Base-by-base conservation (phyloP, 768 basidiomycete species). In the Lactarius akahatsu region DNA sequence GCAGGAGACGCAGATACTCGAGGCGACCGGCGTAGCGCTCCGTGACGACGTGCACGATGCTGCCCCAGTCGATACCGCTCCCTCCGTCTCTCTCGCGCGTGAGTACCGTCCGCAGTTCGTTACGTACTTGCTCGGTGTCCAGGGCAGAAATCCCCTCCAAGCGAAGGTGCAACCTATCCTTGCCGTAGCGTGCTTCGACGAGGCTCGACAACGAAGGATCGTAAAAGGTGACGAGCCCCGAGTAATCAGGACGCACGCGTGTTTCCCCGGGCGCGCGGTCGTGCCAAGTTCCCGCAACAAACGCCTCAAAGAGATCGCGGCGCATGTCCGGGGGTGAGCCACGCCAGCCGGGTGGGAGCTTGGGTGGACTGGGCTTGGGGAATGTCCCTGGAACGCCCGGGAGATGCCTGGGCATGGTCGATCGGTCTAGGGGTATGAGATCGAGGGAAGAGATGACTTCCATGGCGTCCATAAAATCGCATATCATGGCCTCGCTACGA, bases 21-120 rank as follows among this genome's bases (percentile, higher is more conserved):
- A 85, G 72, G n/a, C 83, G 72, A 18, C 76, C 76, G 4, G 75
- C 75, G 60, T 80, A 81, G 9, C 81, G 79, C 43, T 82, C 76
- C 2, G 76, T 73, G n/a, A 83, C 70, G 34, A 78, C 75, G 11
- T 76, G 74, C 20, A 77, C 69, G 47, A 82, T 71, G 2, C 75
- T 74, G 28, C 71, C 70, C 83, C 83, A 83, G 68, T 84, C 81
- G 5, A 83, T 64, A 0, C 75, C 76, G 59, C 77, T 81, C 16
- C 59, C 58, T 4, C 30, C 10, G 9, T 68, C 71, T 2, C 40
- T 55, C 20, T 67, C 62, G 18, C 69, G 64, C 13, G 55, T 59
- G 13, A 79, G 69, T 15, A 75, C 68, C 0, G 71, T 70, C 13
- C 72, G 71, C 11, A 83, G 73, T 23, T 52, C 50, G 6, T 26